Conservation (phyloP, 2,329 filamentous ascomycete species). For the Tympanopsis confertula region DNA sequence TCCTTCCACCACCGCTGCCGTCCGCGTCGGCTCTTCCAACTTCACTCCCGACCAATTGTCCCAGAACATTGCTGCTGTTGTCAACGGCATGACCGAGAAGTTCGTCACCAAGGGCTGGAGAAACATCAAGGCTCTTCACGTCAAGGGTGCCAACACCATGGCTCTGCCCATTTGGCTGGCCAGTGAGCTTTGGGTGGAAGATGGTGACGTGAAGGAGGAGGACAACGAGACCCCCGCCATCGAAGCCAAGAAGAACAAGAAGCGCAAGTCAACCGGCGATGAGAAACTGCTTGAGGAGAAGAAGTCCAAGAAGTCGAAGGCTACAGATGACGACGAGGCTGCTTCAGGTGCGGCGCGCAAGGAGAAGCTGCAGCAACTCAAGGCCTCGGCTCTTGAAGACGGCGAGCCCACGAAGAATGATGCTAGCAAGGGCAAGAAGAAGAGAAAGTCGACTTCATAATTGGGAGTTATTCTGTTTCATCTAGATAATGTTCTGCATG, state of each 20-base stretch:
- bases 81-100: conserved; percentile 39
- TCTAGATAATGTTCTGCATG: conserved; percentile 5
- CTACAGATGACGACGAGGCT: conserved; percentile 5
- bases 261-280: conserved; percentile 22
- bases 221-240: conserved; percentile 15
- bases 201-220: conserved; percentile 39
- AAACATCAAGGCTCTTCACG: conserved; percentile 47
- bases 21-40: conserved; percentile 43
- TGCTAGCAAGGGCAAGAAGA: conserved; percentile 16
- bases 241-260: conserved; percentile 16
- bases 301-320: conserved; percentile 17
- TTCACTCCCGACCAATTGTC: conserved; percentile 42
- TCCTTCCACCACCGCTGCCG: conserved; percentile 43
- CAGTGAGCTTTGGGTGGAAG: conserved; percentile 50
- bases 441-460: conserved; percentile 24
- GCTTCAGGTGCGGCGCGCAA: conserved; percentile 19
- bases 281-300: conserved; percentile 15
- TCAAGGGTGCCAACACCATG: conserved; percentile 53
- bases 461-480: conserved; percentile 14
- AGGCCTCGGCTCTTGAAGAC: conserved; percentile 29
- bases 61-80: conserved; percentile 46
- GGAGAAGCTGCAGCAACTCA: conserved; percentile 34
- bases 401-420: conserved; percentile 17
- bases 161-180: conserved; percentile 54
- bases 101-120: conserved; percentile 50